Base-by-base conservation (phyloP, 1,284 basidiomycete genomes). In the Stereum hirsutum region DNA sequence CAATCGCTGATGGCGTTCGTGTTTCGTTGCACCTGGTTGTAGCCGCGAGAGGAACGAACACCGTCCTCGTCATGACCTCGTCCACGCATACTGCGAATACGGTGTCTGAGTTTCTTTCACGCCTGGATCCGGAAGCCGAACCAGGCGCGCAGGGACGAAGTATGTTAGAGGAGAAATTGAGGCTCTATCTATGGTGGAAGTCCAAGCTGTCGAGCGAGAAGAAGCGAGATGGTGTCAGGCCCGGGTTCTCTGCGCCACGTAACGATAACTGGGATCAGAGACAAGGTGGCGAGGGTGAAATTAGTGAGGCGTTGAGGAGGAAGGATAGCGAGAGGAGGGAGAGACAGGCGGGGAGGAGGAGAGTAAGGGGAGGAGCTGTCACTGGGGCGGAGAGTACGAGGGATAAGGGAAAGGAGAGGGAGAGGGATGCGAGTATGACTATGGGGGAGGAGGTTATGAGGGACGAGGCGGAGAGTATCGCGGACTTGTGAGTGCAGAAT, bases 41-140 rank as follows among this genome's bases (percentile, higher is more conserved):
- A 78, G 77, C 68, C 17, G 63, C 68, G 15, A 72, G 72, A 2
- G 85, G 86, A 1, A 80, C 77, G 11, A 86, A 95, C 54, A 80
- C 78, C 1, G 75, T 93, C 2, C 76, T 96, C 30, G 72, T 96
- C 45, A 94, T 97, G 92, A 81, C 86, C n/a, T 81, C 82, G 0
- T 90, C 90, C 0, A 74, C 83, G 23, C 74, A 80, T 26, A 86
- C 86, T 0, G 88, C 85, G 53, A 72, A 72, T 8, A 70, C 87
- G 33, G 64, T 96, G 14, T 78, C 76, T 2, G 85, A 93, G 48
- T 96, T 89, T 58, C 70, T 97, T 3, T 74, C 78, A 0, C 68
- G 65, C 1, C 79, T 86, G 67, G 67, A 85, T 47, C 60, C 69
- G 1, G 69, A 72, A 23, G 71, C 78, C 2, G 70, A 72, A 6